Conservation (phyloP, 2,329 filamentous ascomycete species). For the Juglanconis oblonga region DNA sequence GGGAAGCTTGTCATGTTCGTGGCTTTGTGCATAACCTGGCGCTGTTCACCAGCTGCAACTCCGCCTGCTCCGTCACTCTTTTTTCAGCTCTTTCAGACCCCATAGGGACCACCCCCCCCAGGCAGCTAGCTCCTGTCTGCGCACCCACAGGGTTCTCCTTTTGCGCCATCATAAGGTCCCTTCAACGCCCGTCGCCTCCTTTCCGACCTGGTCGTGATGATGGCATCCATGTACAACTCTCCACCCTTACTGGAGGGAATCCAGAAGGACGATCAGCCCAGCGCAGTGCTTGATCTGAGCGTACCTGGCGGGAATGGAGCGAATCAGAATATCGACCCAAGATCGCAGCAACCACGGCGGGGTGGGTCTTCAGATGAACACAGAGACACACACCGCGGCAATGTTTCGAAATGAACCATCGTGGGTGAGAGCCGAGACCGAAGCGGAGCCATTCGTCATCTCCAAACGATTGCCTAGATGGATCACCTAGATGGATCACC, state of each 20-base stretch:
- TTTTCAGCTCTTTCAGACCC: not conserved
- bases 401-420: not conserved
- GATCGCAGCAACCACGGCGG: not conserved
- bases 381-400: not conserved
- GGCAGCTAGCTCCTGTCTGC: not conserved
- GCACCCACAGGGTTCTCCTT: not conserved
- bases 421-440: not conserved
- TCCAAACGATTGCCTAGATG: not conserved
- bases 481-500: not conserved
- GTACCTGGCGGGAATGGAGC: not conserved
- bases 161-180: not conserved
- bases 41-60: not conserved
- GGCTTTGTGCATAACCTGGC: too few relatives aligned
- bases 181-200: not conserved
- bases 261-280: not conserved
- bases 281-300: not conserved
- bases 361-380: not conserved
- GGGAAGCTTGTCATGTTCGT: too few relatives aligned
- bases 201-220: not conserved
- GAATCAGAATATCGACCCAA: not conserved
- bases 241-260: not conserved
- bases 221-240: not conserved
- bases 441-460: not conserved
- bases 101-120: not conserved
- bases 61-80: not conserved